Conservation (phyloP, 129 eudicot species). For the Centella asiatica region DNA sequence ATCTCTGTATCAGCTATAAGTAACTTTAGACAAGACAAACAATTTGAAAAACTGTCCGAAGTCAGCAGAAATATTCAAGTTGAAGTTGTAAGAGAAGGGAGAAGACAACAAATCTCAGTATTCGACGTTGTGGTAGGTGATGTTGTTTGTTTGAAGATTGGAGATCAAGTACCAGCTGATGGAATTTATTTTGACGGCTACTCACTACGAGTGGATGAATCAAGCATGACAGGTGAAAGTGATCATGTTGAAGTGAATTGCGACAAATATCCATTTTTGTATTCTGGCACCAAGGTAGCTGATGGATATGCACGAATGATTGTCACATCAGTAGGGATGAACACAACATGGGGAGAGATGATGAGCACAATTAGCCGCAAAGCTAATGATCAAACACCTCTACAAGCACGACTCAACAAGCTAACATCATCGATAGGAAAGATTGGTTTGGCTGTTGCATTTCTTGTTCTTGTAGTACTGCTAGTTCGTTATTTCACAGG, state of each 20-base stretch:
- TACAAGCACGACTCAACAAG: conserved; percentile 17
- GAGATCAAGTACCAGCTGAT: conserved; percentile 33
- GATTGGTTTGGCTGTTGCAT: conserved; percentile 19
- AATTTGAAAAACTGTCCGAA: conserved; percentile 17
- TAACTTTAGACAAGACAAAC: conserved; percentile 19
- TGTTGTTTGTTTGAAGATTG: conserved; percentile 24
- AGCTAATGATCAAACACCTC: conserved; percentile 19
- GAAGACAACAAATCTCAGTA: conserved; percentile 8
- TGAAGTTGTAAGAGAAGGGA: conserved; percentile 9
- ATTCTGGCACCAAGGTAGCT: conserved; percentile 21
- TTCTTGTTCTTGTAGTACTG: conserved; percentile 17
- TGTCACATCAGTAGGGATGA: conserved; percentile 28
- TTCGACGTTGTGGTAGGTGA: conserved; percentile 28
- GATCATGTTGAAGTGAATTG: conserved; percentile 17
- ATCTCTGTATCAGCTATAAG: conserved; percentile 13
- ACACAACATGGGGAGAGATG: conserved; percentile 26
- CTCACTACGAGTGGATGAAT: conserved; percentile 25
- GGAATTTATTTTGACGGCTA: conserved; percentile 24
- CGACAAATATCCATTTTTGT: conserved; percentile 20
- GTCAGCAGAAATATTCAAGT: conserved; percentile 16
- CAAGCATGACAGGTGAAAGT: conserved; percentile 27
- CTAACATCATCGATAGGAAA: conserved; percentile 18
- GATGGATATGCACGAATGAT: conserved; percentile 30
- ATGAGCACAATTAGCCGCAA: conserved; percentile 14
- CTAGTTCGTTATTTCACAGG: conserved; percentile 25